Base-by-base conservation (phyloP, 176 grass and related monocot species). In the Pharus latifolius region DNA sequence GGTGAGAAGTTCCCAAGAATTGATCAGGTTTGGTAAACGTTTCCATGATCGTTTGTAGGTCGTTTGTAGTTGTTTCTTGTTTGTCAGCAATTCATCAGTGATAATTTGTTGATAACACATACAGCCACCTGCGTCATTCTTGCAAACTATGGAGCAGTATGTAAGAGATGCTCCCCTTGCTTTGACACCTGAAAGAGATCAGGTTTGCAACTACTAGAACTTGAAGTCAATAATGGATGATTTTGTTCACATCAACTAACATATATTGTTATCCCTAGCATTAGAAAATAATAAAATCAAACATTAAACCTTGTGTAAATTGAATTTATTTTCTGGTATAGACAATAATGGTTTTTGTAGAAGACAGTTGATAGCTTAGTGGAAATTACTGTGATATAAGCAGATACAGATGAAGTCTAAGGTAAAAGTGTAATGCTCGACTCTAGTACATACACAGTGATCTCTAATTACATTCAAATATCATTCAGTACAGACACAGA, bases 71-170 rank as follows among this genome's bases (percentile, higher is more conserved):
- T 56, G 2, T 52, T 15, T 57, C 7, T 12, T 57, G 29, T n/a
- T n/a, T 50, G 47, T 67, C 14, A 30, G 31, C 72, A 26, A 15
- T 49, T 72, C 33, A 25, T 38, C 9, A 5, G 23, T 80, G 54
- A 63, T 63, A 69, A 35, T 47, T 17, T 65, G 53, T 59, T 59
- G 45, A 48, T 60, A 28, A 78, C 56, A 45, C 26, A 30, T 85
- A 75, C 89, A 98, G 95, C 90, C 95, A 1, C 89, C 90, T 16
- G 75, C 87, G 18, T 98, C 95, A 6, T 98, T 98, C 81, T 62
- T 98, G 25, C 77, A 69, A 61, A 52, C 81, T 34, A 98, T 98
- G 95, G 90, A 98, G 74, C 90, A 98, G 73, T 98, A 98, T 48
- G 82, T 98, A 16, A 93, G 62, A 82, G 85, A 98, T 68, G 84